phyloP scores from a whole-genome alignment of 345 rosid genomes.

The Eucalyptus lansdowneana region DNA sequence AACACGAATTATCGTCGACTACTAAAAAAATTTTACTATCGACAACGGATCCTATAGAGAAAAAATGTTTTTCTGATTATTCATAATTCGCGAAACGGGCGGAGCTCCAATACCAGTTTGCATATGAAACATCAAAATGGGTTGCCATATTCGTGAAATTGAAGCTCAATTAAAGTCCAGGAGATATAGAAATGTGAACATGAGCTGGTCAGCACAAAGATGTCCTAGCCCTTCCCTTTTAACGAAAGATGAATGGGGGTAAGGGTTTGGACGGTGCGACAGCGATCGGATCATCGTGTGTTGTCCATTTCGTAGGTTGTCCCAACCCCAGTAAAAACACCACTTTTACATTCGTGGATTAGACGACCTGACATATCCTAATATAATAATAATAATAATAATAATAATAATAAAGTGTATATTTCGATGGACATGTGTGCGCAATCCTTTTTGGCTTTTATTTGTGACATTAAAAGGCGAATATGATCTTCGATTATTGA shows the following conservation, averaged over 20 bases:
- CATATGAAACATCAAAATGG: neutral
- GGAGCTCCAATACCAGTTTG: neutral
- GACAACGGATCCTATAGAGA: no score
- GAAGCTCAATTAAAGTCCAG: neutral
- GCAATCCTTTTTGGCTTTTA: neutral
- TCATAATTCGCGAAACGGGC: accelerated
- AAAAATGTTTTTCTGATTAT: neutral
- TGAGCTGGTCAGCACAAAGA: neutral
- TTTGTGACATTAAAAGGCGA: neutral
- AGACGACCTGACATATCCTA: neutral
- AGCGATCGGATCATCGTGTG: neutral
- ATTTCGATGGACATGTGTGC: neutral
- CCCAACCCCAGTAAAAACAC: neutral
- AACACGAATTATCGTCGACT: accelerated
- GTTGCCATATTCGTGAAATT: neutral
- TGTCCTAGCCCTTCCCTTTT: neutral
- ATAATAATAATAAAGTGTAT: neutral
- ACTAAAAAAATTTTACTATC: neutral
- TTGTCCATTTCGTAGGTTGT: neutral
- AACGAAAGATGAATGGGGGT: neutral
- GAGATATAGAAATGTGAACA: neutral
- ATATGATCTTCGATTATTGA: neutral
- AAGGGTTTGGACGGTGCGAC: neutral
- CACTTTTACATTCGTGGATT: neutral
- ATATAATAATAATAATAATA: no score